Conservation (phyloP, 1,284 basidiomycete species). For the Hymenochaete sp. region DNA sequence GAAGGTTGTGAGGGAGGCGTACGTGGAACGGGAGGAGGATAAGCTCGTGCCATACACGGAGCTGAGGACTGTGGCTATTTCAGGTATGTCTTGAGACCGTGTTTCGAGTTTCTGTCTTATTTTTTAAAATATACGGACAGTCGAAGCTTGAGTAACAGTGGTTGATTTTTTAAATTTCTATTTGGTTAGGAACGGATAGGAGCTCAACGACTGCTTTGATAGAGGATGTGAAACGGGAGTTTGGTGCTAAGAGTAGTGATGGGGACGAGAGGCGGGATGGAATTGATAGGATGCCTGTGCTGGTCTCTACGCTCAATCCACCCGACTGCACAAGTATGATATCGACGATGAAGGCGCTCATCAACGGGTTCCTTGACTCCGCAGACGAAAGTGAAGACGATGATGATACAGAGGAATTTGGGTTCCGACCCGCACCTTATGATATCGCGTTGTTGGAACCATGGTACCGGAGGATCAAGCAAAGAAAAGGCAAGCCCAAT, state of each 20-base stretch:
- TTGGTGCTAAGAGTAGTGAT: background rate
- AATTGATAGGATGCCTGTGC: constrained; percentile 18
- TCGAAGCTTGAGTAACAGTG: too few relatives aligned
- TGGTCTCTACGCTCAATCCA: constrained; percentile 46
- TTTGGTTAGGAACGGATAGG: constrained; percentile 18
- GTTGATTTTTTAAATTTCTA: too few relatives aligned
- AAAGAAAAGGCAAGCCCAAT: constrained; percentile 29
- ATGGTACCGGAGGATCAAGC: constrained; percentile 44
- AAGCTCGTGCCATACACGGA: constrained; percentile 38
- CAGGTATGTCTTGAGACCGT: constrained; percentile 32
- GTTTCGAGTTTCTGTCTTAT: too few relatives aligned
- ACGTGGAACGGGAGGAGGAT: constrained; percentile 33
- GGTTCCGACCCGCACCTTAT: constrained; percentile 39
- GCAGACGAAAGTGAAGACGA: constrained; percentile 26
- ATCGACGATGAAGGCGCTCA: constrained; percentile 46
- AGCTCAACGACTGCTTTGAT: constrained; percentile 8
- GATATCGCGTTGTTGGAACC: constrained; percentile 49
- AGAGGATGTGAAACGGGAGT: constrained; percentile 6
- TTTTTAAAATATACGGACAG: too few relatives aligned
- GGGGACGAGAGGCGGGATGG: constrained; percentile 24
- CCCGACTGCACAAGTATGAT: constrained; percentile 47
- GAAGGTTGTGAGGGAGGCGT: constrained; percentile 33
- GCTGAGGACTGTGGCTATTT: constrained; percentile 46
- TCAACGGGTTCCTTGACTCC: constrained; percentile 43
- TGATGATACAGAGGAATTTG: constrained; percentile 10